A percentile compares a stretch with the other conserved stretches of the same genome.
Conservation (phyloP, 257 asterid genomes). For the Cynanchum wilfordii region DNA sequence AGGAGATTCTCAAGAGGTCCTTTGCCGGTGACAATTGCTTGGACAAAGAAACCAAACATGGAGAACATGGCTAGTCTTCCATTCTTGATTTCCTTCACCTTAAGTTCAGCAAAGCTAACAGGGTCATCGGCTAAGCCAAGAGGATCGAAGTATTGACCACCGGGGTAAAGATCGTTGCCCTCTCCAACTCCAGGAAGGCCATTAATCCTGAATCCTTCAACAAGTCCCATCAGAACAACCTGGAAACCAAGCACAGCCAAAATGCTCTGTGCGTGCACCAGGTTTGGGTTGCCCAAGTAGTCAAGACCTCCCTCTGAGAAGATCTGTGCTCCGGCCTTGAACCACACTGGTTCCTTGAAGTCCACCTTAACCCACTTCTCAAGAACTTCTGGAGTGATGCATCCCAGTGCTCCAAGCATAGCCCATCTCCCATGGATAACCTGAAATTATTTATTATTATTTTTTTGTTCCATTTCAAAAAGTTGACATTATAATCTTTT, state of each 20-base stretch:
- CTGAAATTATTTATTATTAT: conserved; percentile 16
- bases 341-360: conserved; percentile 83
- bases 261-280: conserved; percentile 83
- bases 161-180: conserved; percentile 77
- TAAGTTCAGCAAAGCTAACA: conserved; percentile 60
- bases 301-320: conserved; percentile 73
- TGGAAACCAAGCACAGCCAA: conserved; percentile 75
- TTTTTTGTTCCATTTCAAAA: no score
- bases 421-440: conserved; percentile 82
- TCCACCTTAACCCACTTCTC: conserved; percentile 45
- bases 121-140: conserved; percentile 76
- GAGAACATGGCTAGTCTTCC: conserved; percentile 83
- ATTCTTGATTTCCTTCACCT: conserved; percentile 79
- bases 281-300: conserved; percentile 73
- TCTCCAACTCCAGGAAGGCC: conserved; percentile 79
- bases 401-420: conserved; percentile 72
- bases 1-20: conserved; percentile 67
- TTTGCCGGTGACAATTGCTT: conserved; percentile 57
- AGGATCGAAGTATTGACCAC: conserved; percentile 82
- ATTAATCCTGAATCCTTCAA: conserved; percentile 69
- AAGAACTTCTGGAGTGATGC: conserved; percentile 76
- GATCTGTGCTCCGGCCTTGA: conserved; percentile 81
- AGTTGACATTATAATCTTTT: no score
- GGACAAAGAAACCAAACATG: conserved; percentile 65
- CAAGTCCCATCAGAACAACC: conserved; percentile 76